Evolutionary conservation across 2,329 filamentous ascomycete genomes (phyloP).

Genomic region (Neonectria faginata): DNA sequence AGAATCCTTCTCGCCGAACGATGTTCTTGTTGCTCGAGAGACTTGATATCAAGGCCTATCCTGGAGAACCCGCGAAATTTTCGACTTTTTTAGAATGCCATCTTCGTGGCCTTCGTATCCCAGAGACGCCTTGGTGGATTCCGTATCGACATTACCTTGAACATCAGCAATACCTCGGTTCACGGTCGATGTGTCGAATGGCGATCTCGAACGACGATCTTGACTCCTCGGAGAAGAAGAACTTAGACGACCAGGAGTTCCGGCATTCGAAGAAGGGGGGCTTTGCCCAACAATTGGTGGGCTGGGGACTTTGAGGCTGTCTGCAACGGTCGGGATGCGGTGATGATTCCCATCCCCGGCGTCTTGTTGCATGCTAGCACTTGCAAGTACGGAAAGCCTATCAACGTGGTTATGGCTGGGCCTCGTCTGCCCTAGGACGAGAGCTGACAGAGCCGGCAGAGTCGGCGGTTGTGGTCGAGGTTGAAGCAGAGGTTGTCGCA

Average conservation of each 20-base stretch:
- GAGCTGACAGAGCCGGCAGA: conserved; percentile 38
- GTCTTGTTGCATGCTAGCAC: conserved; percentile 50
- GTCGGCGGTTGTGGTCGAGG: conserved; percentile 35
- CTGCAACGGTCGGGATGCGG: conserved; percentile 34
- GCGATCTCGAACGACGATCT: conserved; percentile 37
- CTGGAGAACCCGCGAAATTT: conserved; percentile 49
- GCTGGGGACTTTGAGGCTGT: conserved; percentile 43
- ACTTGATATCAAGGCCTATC: conserved; percentile 9
- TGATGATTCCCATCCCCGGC: conserved; percentile 40
- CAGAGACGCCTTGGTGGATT: conserved; percentile 41
- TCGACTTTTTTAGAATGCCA: conserved; percentile 45
- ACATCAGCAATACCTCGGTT: conserved; percentile 49
- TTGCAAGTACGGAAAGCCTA: conserved; percentile 54
- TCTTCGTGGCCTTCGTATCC: conserved; percentile 45
- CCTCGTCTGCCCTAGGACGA: conserved; percentile 42
- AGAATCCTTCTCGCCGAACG: conserved; percentile 3
- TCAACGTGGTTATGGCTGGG: conserved; percentile 45
- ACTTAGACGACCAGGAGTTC: conserved; percentile 38
- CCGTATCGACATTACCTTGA: conserved; percentile 47
- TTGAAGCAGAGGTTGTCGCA: conserved; percentile 39
- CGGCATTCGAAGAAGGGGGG: conserved; percentile 37
- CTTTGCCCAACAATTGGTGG: conserved; percentile 38
- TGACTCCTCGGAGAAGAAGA: conserved; percentile 42
- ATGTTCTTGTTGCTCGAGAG: conserved; percentile 7
- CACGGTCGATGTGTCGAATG: conserved; percentile 16